These are phyloP conservation scores for Fagus crenata DNA, from an alignment of 306 rosid genomes.

Conservation along the genomic window DNA sequence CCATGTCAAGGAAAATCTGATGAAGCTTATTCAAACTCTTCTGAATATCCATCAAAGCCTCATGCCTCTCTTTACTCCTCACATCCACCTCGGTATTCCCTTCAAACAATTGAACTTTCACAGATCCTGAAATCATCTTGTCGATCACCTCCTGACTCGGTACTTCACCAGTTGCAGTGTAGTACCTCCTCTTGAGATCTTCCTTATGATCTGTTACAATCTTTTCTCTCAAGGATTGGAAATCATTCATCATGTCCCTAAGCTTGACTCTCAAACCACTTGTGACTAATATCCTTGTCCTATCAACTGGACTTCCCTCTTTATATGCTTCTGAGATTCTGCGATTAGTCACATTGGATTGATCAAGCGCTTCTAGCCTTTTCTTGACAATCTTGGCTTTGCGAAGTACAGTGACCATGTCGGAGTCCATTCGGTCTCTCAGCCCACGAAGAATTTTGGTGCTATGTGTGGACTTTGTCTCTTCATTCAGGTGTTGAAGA, in stretches of 20 bases:
- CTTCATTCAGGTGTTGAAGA: constrained; percentile 70
- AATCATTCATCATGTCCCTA: constrained; percentile 72
- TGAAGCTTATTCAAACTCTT: constrained; percentile 89
- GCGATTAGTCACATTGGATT: constrained; percentile 60
- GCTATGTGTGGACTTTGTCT: constrained; percentile 79
- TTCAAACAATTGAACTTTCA: constrained; percentile 58
- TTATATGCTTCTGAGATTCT: constrained; percentile 45
- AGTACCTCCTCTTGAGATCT: constrained; percentile 75
- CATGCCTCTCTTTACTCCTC: constrained; percentile 64
- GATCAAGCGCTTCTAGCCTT: constrained; percentile 61
- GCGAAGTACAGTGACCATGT: constrained; percentile 74
- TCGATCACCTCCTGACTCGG: constrained; percentile 73
- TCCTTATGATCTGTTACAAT: constrained; percentile 72
- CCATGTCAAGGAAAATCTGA: constrained; percentile 95
- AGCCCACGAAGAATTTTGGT: constrained; percentile 79
- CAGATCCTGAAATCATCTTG: constrained; percentile 59
- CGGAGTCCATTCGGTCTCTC: constrained; percentile 75
- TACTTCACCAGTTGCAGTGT: constrained; percentile 51
- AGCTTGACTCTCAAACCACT: constrained; percentile 76
- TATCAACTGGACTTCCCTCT: constrained; percentile 61
- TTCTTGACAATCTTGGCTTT: constrained; percentile 62
- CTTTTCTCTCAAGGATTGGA: constrained; percentile 67
- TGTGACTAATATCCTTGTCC: constrained; percentile 70
- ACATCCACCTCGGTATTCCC: constrained; percentile 66
- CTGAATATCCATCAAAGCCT: constrained; percentile 74